Base-by-base conservation (phyloP, 345 rosid genomes). In the Zanthoxylum bungeanum region DNA sequence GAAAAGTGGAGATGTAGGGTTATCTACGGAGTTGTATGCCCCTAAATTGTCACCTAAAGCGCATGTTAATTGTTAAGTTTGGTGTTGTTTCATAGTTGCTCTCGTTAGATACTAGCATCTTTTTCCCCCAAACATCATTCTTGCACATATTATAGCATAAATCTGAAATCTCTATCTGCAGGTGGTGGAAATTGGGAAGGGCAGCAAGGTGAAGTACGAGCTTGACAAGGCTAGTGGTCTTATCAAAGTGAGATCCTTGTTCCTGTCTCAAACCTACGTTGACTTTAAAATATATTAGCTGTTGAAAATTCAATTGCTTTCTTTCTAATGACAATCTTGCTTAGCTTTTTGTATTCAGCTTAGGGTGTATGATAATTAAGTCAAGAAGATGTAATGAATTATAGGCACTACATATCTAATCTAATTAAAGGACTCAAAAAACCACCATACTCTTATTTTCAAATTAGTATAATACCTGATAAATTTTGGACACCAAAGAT, bases 181-280 rank as follows among this genome's bases (percentile, higher is more conserved):
- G 99, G 97, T 96, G 52, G 84, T 96, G 73, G 99, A 96, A 77
- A 96, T 96, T 68, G 72, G 98, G 70, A 93, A 93, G 76, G 99
- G 99, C 8, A 83, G 98, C 83, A 93, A 96, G 84, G 99, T 96
- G 24, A 93, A 96, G 85, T 96, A 96, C 37, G 98, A 96, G 80
- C 93, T 96, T 4, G 98, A 96, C 93, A 96, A 96, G 83, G 59
- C 30, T 39, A 88, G 75, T 70, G 99, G 98, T 69, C 99, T 96
- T 66, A 96, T 96, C 52, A 93, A 91, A 80, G 97, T 96, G 80
- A 24, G 64, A 71, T 68, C 59, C 59, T 42, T 76, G 44, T 34
- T 64, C 36, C 33, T 61, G 9, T 34, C 33, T 61, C 36, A 10
- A n/a, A 17, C 46, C 25, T 68, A 17, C 25, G 19, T 37, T 39